phyloP scores from a whole-genome alignment of 83 land plant genomes.

The Thuja plicata region DNA sequence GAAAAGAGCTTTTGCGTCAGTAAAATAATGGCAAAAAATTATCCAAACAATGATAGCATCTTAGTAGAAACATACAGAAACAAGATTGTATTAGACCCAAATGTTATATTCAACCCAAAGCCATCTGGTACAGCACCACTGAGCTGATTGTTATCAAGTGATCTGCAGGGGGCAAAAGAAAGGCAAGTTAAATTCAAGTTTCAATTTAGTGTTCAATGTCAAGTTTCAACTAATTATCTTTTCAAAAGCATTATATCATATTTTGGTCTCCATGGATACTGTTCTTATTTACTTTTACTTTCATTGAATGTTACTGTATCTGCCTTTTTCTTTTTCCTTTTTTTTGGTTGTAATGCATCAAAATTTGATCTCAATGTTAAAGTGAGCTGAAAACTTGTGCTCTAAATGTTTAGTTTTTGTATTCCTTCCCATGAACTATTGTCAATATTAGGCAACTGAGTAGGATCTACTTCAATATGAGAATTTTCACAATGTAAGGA shows the following conservation, averaged over 20 bases:
- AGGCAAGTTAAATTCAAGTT: not conserved
- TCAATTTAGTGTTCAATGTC: not conserved
- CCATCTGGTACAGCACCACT: slow-evolving; percentile 43
- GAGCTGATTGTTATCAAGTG: slow-evolving; percentile 40
- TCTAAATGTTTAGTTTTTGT: not conserved
- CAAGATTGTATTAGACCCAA: slow-evolving; percentile 21
- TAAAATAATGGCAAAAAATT: not conserved
- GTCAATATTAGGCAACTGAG: not conserved
- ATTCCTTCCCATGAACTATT: not conserved
- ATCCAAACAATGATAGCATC: not conserved
- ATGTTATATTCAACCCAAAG: slow-evolving; percentile 29
- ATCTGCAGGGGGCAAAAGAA: slow-evolving; percentile 24
- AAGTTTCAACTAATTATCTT: not conserved
- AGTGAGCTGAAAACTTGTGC: not conserved
- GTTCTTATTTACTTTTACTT: not conserved
- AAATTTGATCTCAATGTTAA: not conserved
- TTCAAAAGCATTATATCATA: not conserved
- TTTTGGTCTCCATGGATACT: not conserved
- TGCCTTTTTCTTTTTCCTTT: not conserved
- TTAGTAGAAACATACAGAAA: slow-evolving; percentile 11
- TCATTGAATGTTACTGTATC: not conserved
- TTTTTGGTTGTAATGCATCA: not conserved
- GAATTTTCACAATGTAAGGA: not conserved
- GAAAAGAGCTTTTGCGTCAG: not conserved
- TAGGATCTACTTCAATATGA: not conserved